Evolutionary conservation across 2,329 filamentous ascomycete species (phyloP), one percentile per base, ranked within the genome.

Genomic region (Rachicladosporium sp.): DNA sequence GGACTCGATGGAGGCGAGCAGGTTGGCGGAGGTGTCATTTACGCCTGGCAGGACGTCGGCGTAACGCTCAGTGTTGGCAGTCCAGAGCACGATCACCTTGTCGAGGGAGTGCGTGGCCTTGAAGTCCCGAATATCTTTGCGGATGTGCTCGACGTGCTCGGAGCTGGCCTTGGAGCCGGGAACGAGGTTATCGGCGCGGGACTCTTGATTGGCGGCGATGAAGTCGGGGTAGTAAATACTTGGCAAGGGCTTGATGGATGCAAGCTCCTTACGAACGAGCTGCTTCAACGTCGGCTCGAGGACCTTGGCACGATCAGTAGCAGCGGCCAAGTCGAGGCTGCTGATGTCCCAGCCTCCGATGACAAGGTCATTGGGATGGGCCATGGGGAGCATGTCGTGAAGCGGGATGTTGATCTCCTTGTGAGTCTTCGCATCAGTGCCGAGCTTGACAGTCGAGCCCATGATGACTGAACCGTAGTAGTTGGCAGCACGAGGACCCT

Each of bases 141-240:
- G 87, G 56, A 98, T 80, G 61, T 89, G 76, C 69, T 96, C 87
- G 35, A 98, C 85, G 59, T 98, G 91, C 42, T 78, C 86, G 65
- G 69, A 79, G 62, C 71, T 86, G 48, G 88, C 88, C 69, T 91
- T 93, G 64, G 71, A 74, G 38, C 91, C 91, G 46, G 82, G 68
- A 36, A 96, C 64, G 47, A 93, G 57, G 56, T 98, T 96, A 68
- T 98, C 87, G 49, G 89, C 91, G 56, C 91, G 83, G 58, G 88
- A 87, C 64, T 91, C 88, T 69, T 98, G 91, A 70, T 98, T 98
- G 60, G 91, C 84, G 50, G 91, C 91, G 58, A 98, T 98, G 71
- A 98, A 98, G 66, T 96, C 91, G 1, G 91, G 91, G 64, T 98
- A 98, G 76, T 98, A 98, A 67, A 96, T 82, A 64, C 83, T 89